A percentile compares a stretch with the other conserved stretches of the same genome.
Evolutionary conservation across 1,284 basidiomycete genomes (phyloP).

Genomic region (Cutaneotrichosporon spelunceum): DNA sequence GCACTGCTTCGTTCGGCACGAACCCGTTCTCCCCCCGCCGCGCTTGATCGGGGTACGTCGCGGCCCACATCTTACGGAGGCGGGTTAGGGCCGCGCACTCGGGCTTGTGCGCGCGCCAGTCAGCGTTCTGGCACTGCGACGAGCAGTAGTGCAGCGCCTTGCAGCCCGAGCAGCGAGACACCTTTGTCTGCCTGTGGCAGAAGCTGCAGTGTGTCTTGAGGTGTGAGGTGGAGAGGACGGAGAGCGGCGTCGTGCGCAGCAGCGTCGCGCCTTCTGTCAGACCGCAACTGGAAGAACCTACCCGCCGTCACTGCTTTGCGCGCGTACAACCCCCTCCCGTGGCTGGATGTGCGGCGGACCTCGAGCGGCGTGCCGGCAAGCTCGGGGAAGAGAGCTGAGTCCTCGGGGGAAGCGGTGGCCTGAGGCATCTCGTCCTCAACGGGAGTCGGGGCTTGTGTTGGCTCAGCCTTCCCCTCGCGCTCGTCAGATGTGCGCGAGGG

Average conservation of each 20-base stretch:
- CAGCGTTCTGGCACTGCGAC: conserved; percentile 64
- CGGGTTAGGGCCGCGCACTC: conserved; percentile 69
- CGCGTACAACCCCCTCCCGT: conserved; percentile 41
- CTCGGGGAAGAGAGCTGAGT: conserved; percentile 11
- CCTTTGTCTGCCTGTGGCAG: conserved; percentile 17
- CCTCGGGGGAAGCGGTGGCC: not conserved
- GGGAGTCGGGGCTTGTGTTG: no score
- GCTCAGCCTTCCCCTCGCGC: not conserved
- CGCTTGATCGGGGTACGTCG: conserved; percentile 19
- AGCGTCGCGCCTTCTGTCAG: conserved; percentile 59
- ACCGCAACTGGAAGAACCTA: conserved; percentile 13
- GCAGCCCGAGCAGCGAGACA: conserved; percentile 69
- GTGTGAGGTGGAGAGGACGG: conserved; percentile 60
- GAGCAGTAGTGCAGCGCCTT: conserved; percentile 69
- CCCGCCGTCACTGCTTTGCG: conserved; percentile 22
- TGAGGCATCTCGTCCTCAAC: not conserved
- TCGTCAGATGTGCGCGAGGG: no score
- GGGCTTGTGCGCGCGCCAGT: conserved; percentile 71
- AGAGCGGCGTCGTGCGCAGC: conserved; percentile 60
- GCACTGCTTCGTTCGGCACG: conserved; percentile 65
- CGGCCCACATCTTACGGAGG: conserved; percentile 25
- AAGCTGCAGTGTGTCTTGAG: conserved; percentile 60
- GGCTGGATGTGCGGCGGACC: conserved; percentile 17
- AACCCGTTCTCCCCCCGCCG: conserved; percentile 33
- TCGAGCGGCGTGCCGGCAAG: conserved; percentile 24